Base-by-base conservation (phyloP, 352 stramenopile species). In the Hyaloperonospora arabidopsidis region DNA sequence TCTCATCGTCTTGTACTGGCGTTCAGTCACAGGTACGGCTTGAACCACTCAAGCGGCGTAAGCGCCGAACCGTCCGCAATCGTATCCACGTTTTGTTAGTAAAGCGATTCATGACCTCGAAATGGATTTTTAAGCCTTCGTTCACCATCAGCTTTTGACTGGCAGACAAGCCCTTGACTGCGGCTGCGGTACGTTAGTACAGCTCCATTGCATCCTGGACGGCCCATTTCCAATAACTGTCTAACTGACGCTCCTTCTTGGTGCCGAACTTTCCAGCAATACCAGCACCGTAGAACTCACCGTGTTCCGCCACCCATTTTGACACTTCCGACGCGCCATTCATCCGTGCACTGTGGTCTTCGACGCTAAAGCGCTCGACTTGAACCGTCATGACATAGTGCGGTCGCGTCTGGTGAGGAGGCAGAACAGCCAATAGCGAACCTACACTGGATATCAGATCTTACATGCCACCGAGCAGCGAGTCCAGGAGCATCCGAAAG, bases 201-300 rank as follows among this genome's bases (percentile, higher is more conserved):
- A 86, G 48, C 57, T 87, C 76, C 45, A 87, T 61, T 21, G 67
- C 63, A 52, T 88, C 79, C 58, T 89, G 79, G 18, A 86, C 53
- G 18, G 70, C 78, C 81, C 79, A 91, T 68, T 89, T 89, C 79
- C 81, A 91, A 61, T 77, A 87, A 50, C 76, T 88, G 59, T 88
- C 76, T 56, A 87, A 91, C 49, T 74, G 64, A 22, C 79, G 74
- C 43, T 88, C 76, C 67, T 87, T 89, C 32, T 79, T 77, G 17
- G 67, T 56, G 35, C 89, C 79, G 29, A 89, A 89, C 63, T 80
- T 71, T n/a, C 72, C 49, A 45, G 59, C 43, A 51, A 91, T 82
- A 17, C 74, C 71, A 55, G 64, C 53, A 13, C 63, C 64, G 52
- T 87, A 89, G 17, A 65, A 59, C 49, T 83, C 77, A 14, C 73